Conservation (phyloP, 495 filamentous ascomycete species). For the Terfezia claveryi region DNA sequence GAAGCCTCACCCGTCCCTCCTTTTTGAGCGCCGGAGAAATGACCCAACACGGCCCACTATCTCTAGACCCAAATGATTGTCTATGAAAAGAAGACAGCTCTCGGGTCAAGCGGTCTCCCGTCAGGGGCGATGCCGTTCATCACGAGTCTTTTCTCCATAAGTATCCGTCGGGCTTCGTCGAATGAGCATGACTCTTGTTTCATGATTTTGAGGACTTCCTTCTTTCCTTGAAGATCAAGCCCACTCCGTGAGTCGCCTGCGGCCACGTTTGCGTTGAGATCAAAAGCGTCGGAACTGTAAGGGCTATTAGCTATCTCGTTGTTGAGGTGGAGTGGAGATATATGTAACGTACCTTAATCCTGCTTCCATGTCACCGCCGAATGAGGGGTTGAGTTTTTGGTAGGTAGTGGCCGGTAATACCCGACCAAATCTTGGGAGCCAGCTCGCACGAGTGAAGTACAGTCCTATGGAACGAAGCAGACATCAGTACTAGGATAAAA, state of each 20-base stretch:
- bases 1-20: too few species aligned
- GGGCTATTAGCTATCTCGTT: neutral
- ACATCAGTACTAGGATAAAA: neutral
- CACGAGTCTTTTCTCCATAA: slow-evolving; percentile 60
- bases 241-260: slow-evolving; percentile 55
- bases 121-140: slow-evolving; percentile 75
- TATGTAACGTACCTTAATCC: slow-evolving; percentile 32
- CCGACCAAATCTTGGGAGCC: slow-evolving; percentile 42
- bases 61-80: neutral
- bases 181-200: slow-evolving; percentile 51
- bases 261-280: slow-evolving; percentile 55
- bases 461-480: slow-evolving; percentile 28
- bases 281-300: slow-evolving; percentile 48
- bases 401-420: slow-evolving; percentile 33
- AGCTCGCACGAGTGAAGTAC: slow-evolving; percentile 57
- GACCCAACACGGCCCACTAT: too few species aligned
- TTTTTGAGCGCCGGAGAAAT: too few species aligned
- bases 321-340: neutral
- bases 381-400: slow-evolving; percentile 40
- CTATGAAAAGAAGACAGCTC: slow-evolving; percentile 14
- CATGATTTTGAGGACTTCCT: slow-evolving; percentile 73
- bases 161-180: slow-evolving; percentile 73
- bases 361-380: slow-evolving; percentile 60
- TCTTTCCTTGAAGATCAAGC: slow-evolving; percentile 55
- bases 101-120: slow-evolving; percentile 37